Conservation (phyloP, 495 filamentous ascomycete genomes). For the Echria macrotheca region DNA sequence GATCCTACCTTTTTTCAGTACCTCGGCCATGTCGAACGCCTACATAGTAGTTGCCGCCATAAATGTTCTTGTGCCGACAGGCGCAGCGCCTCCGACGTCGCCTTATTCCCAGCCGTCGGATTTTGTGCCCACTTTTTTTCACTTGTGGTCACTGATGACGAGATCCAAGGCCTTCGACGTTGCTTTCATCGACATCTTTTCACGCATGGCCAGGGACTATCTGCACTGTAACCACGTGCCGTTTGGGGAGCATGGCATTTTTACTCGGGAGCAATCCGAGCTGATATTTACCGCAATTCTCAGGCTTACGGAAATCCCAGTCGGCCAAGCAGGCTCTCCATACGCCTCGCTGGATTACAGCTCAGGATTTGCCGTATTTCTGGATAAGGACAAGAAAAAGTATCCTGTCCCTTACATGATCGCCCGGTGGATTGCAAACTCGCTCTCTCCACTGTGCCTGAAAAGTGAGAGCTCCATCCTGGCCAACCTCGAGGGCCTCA, state of each 20-base stretch:
- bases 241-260: constrained; percentile 85
- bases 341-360: constrained; percentile 83
- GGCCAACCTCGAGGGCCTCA: constrained; percentile 81
- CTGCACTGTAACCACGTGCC: constrained; percentile 66
- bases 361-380: constrained; percentile 72
- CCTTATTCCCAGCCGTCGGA: constrained; percentile 70
- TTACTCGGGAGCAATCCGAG: constrained; percentile 84
- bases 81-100: constrained; percentile 65
- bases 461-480: constrained; percentile 74
- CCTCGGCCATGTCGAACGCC: constrained; percentile 80
- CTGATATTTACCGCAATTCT: constrained; percentile 90
- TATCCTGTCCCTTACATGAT: constrained; percentile 87
- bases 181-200: constrained; percentile 83
- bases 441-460: constrained; percentile 79
- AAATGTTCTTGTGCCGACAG: constrained; percentile 82
- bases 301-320: constrained; percentile 87
- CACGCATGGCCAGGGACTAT: constrained; percentile 77
- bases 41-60: constrained; percentile 82
- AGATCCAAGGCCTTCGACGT: constrained; percentile 84
- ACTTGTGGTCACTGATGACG: constrained; percentile 90
- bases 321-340: constrained; percentile 90
- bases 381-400: constrained; percentile 89
- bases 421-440: constrained; percentile 93
- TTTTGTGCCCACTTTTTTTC: constrained; percentile 87
- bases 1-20: constrained; percentile 90